These are phyloP conservation scores for Candida verbasci DNA, from an alignment of 805 yeast species.

Conservation along the genomic window DNA sequence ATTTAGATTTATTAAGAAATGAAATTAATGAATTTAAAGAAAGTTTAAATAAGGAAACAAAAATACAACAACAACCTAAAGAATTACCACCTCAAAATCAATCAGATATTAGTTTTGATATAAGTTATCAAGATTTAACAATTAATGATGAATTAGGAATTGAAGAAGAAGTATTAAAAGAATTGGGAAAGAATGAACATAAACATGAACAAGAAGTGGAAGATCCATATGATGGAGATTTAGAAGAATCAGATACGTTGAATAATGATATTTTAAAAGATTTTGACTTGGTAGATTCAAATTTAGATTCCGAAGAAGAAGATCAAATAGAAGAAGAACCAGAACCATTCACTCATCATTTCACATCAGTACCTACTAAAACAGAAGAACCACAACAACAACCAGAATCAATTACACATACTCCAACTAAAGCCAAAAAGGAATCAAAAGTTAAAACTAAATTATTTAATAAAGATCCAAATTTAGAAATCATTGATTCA, in stretches of 20 bases:
- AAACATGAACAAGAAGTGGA: too few species aligned
- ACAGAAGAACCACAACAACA: background rate
- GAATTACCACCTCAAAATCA: background rate
- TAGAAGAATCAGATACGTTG: background rate
- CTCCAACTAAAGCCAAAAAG: conserved; percentile 2
- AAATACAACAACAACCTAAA: background rate
- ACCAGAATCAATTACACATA: background rate
- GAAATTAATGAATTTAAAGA: conserved; percentile 44
- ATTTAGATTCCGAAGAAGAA: background rate
- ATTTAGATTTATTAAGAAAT: conserved; percentile 34
- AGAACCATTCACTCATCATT: background rate
- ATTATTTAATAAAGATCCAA: conserved; percentile 7
- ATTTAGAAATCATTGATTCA: conserved; percentile 10
- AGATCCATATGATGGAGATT: conserved; percentile 2
- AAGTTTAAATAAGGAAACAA: conserved; percentile 28
- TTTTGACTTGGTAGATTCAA: conserved; percentile 1
- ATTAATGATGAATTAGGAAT: conserved; percentile 37
- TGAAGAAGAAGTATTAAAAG: conserved; percentile 24
- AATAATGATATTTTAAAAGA: conserved; percentile 3
- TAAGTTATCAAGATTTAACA: conserved; percentile 34
- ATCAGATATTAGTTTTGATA: conserved; percentile 35
- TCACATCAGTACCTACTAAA: background rate
- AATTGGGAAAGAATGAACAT: conserved; percentile 11
- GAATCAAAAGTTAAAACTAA: conserved; percentile 7
- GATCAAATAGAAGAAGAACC: background rate